Conservation (phyloP, 2,329 filamentous ascomycete species). For the Neofusicoccum ribis region DNA sequence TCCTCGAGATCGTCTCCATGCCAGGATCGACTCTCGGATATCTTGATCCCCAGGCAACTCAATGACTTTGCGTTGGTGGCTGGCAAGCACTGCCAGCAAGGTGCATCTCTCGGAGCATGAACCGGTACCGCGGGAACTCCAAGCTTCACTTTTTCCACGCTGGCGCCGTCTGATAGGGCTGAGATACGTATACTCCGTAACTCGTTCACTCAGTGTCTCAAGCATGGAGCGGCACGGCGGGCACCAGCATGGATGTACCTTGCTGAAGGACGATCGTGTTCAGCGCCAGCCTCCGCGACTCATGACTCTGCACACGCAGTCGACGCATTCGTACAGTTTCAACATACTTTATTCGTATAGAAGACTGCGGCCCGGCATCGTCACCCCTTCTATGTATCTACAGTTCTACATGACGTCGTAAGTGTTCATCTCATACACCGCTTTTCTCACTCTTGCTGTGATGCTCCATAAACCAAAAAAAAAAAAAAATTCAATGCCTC, state of each 20-base stretch:
- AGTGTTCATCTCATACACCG: not conserved
- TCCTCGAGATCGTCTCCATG: not conserved
- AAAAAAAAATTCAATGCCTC: not conserved
- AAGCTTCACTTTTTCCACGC: not conserved
- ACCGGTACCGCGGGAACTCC: not conserved
- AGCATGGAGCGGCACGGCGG: not conserved
- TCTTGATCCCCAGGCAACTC: not conserved
- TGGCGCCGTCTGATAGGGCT: not conserved
- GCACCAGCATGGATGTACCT: not conserved
- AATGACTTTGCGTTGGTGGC: not conserved
- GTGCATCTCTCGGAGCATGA: not conserved
- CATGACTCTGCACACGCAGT: not conserved
- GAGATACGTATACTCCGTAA: not conserved
- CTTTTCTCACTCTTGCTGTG: not conserved
- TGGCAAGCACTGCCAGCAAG: not conserved
- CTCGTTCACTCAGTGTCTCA: not conserved
- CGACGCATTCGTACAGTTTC: not conserved
- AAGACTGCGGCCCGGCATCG: not conserved
- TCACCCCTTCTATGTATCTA: not conserved
- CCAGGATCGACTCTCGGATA: not conserved
- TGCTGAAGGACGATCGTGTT: not conserved
- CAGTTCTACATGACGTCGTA: not conserved
- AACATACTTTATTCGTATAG: not conserved
- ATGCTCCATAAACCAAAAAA: not conserved
- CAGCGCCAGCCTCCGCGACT: not conserved